Base-by-base conservation (phyloP, 2,329 filamentous ascomycete species). In the Epichloe elymi region DNA sequence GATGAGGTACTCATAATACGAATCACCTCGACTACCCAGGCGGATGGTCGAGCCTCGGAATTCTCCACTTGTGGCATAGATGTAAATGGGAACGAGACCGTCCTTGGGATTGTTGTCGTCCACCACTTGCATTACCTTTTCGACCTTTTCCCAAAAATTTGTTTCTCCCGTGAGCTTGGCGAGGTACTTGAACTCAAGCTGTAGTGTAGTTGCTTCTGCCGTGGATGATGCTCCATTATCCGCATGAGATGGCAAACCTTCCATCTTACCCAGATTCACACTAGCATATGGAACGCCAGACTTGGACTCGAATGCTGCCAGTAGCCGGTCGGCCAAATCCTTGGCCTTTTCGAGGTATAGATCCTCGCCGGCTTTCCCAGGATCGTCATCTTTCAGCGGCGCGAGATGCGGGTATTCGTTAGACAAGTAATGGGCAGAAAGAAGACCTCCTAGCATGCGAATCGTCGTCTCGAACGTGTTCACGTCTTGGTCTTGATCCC, bases 401-500 rank as follows among this genome's bases (percentile, higher is more conserved):
- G 89, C 89, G 57, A 95, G 74, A n/a, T 85, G 69, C 0, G 89
- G 88, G 58, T 84, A 91, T 50, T 80, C 78, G 23, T 80, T 93
- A 20, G 89, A 91, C n/a, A 98, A 75, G 67, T 97, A 97, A 65
- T 98, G 89, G 10, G 93, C 93, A 2, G 90, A 90, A 36, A 98
- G 74, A 41, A 98, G 74, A 11, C 93, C 93, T 15, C 93, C 93
- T 47, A 98, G 74, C 90, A 97, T 97, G 49, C 93, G 86, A 60
- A 97, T 97, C 0, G 91, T 97, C 7, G 91, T 97, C 71, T 98
- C 93, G 60, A 97, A 98, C 0, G 89, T 96, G 66, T 89, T 97
- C 51, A 98, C 91, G 64, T 96, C 88, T 65, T 96, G 89, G 61
- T 96, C 78, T 66, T 95, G 88, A 54, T 96, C 83, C 70, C 94